Conservation (phyloP, 805 yeast genomes). For the Kodamaea lidongshanica region DNA sequence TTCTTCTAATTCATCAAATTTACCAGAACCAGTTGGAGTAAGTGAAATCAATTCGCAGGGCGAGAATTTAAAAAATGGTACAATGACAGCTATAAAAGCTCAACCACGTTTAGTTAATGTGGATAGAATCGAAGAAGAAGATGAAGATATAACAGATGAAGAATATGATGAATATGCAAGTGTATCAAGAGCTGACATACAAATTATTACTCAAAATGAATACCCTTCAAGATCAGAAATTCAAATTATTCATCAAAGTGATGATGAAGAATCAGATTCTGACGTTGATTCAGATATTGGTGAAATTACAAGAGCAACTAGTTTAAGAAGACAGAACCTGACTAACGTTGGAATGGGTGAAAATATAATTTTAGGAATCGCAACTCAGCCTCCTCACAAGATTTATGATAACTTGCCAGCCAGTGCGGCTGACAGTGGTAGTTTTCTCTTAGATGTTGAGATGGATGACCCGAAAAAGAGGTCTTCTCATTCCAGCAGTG, state of each 20-base stretch:
- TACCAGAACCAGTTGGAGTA: no score
- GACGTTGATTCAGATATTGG: conserved; percentile 45
- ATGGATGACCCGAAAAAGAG: conserved; percentile 16
- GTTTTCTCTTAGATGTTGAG: conserved; percentile 28
- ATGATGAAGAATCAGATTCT: conserved; percentile 14
- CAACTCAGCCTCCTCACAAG: conserved; percentile 1
- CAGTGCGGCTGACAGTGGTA: conserved; percentile 6
- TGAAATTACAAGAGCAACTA: conserved; percentile 38
- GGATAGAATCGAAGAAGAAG: conserved; percentile 40
- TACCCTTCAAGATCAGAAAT: not conserved
- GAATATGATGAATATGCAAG: conserved; percentile 3
- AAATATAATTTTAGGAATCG: conserved; percentile 2
- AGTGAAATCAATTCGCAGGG: conserved; percentile 3
- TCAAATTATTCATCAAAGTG: not conserved
- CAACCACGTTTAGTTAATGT: conserved; percentile 65
- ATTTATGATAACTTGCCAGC: not conserved
- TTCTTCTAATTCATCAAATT: no score
- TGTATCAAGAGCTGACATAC: not conserved
- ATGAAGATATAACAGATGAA: conserved; percentile 27
- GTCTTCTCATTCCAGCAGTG: conserved; percentile 12
- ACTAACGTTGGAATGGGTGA: no score
- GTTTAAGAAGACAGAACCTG: conserved; percentile 16
- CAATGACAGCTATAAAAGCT: conserved; percentile 73
- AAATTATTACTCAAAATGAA: not conserved
- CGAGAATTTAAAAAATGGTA: conserved; percentile 23